Evolutionary conservation across 805 yeast species (phyloP), one percentile per base, ranked within the genome.

Genomic region (Ogataea neopini): DNA sequence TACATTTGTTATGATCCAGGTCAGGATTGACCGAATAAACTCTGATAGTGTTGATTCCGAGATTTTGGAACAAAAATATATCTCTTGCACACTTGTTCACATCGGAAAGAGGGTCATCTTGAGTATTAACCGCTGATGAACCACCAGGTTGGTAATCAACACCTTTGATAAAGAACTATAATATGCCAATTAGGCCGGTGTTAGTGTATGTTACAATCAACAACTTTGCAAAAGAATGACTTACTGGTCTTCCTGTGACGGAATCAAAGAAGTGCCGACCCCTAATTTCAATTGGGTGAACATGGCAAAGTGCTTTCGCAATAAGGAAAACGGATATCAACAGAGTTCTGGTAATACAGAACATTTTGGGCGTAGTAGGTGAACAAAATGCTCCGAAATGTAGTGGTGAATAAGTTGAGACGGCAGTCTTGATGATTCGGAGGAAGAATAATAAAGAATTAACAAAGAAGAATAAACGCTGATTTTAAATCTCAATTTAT

Each of bases 111-210:
- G 97, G 96, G 62, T 92, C 98, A 8, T 57, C 62, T 6, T 59
- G 51, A 3, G 59, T 66, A n/a, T 71, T 71, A 19, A 82, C 83
- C 0, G 83, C 91, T 0, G 96, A 83, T 0, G 96, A 84, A 0
- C 97, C 98, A 8, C 97, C 97, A 0, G 97, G 97, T 61, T 92
- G 97, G 62, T 91, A 91, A 65, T 92, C 98, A 1, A 92, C 86
- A 15, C 98, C 98, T 65, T 80, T 84, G 30, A 91, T 76, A 57
- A 75, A 83, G 61, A 92, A 91, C 81, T 83, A 15, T 7, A 30
- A 13, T 3, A 14, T 3, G 17, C 15, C 34, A 14, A 4, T 30
- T 17, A 9, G 34, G 15, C 17, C 18, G 14, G 17, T 15, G 34
- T 30, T 30, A 30, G 34, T 29, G 6, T 30, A 8, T 8, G 17